Evolutionary conservation across 148 eudicot genomes (phyloP), one percentile per base, ranked within the genome.

Genomic region (Agrostemma githago): DNA sequence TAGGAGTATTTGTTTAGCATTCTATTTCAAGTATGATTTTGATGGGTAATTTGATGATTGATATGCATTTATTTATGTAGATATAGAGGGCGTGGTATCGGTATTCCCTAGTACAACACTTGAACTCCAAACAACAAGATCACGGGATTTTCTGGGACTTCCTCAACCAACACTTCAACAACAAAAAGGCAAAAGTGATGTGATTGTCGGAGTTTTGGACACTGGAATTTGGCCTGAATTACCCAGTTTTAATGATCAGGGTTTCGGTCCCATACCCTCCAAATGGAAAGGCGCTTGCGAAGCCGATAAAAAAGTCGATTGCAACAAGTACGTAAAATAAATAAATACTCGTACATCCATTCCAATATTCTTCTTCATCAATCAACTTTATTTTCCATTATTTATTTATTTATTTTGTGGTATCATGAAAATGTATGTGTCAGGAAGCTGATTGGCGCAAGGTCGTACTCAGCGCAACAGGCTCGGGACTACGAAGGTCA

Each of bases 61-160:
- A 26, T 26, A 26, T 26, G 34, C 34, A 26, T 26, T 26, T 26
- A 26, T 26, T 26, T 26, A 26, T 26, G 34, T 26, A 51, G 56
- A 15, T 15, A 11, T 51, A 51, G 4, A 51, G 16, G 56, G 56
- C 11, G 56, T 51, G 16, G 56, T 51, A 14, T 51, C 56, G 0
- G 56, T 51, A 15, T 51, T 51, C 56, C 56, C 56, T 51, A 51
- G 56, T 51, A 51, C 37, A 58, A 83, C 71, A 40, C 77, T 84
- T 6, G 57, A 83, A 38, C 79, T 76, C 69, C 86, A 82, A 20
- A 90, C 96, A 1, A 90, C 92, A 71, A 83, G 88, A 70, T 85
- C 96, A 0, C 88, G 95, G 95, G 89, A 90, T 74, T 85, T 83
- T 63, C 66, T 85, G 76, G 92, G 92, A 20, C 71, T 90, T 2